A percentile compares a stretch with the other conserved stretches of the same genome.
Conservation (phyloP, 495 filamentous ascomycete genomes). For the Trichocladium uniseriatum region DNA sequence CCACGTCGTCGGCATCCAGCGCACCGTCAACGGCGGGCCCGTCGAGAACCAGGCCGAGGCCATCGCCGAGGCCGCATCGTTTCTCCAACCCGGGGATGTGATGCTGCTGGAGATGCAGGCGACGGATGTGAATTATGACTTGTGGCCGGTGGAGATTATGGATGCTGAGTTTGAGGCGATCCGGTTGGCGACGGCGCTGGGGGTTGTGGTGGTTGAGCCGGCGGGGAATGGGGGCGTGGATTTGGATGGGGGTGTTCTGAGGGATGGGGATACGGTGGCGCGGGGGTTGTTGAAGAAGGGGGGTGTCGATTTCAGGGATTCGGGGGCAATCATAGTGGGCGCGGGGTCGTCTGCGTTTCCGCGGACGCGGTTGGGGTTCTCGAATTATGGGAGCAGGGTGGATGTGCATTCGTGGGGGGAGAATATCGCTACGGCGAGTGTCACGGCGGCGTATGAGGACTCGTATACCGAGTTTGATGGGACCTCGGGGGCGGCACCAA, state of each 20-base stretch:
- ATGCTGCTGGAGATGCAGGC: constrained; percentile 12
- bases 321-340: constrained; percentile 5
- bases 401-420: constrained; percentile 13
- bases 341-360: background rate
- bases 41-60: constrained; percentile 4
- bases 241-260: background rate
- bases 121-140: background rate
- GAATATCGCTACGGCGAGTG: constrained; percentile 2
- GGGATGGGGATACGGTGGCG: too few relatives aligned
- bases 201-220: constrained; percentile 7
- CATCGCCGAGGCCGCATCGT: background rate
- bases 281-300: too few relatives aligned
- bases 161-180: constrained; percentile 10
- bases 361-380: background rate
- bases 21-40: background rate
- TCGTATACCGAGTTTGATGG: background rate
- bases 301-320: constrained; percentile 4
- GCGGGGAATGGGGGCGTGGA: constrained; percentile 4
- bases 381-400: constrained; percentile 5
- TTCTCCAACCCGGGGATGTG: constrained; percentile 1
- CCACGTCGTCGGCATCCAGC: background rate
- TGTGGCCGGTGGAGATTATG: constrained; percentile 6
- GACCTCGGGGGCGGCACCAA: constrained; percentile 8
- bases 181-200: constrained; percentile 1
- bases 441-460: background rate